Base-by-base conservation (phyloP, 2,329 filamentous ascomycete genomes). In the Chaetomium olivaceum region DNA sequence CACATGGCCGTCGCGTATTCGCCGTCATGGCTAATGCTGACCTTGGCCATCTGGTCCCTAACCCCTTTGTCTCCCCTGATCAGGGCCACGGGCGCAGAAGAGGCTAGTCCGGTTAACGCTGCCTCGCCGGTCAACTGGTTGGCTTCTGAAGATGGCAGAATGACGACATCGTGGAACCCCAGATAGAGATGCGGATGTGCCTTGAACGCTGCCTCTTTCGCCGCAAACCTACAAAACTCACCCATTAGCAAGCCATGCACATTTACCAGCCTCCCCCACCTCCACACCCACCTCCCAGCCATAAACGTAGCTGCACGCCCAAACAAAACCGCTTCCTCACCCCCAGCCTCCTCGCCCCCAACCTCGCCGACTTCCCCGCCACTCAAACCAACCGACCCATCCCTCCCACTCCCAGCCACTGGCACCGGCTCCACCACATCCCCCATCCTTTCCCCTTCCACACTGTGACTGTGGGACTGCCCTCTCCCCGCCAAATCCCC, bases 11-110 rank as follows among this genome's bases (percentile, higher is more conserved):
- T 88, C 11, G 92, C 92, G 77, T 93, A 96, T 8, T 92, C 89
- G 1, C 86, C 89, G 76, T 97, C 93, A 75, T 97, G 93, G 73
- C 90, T 95, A 71, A 97, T 96, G 66, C 90, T 94, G 54, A 97
- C 75, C 72, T 86, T 82, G 16, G 88, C 92, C 58, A 87, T 80
- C 69, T 87, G 84, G 66, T 81, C 75, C 50, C 67, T 72, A n/a
- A 70, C 74, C 21, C 65, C 72, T 19, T 69, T 23, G 14, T 25
- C 25, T 6, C n/a, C 8, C 66, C 70, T 75, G 64, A 84, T 78
- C 59, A 82, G 71, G 8, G 80, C 82, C 3, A 83, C 71, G 0
- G 83, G 82, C 27, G 81, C 62, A 6, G 36, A n/a, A 8, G 12
- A 9, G 9, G 11, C 25, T 31, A 51, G 16, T 23, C 39, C 52